These are phyloP conservation scores for Lentinula detonsa DNA, from an alignment of 768 basidiomycete species.

Conservation along the genomic window DNA sequence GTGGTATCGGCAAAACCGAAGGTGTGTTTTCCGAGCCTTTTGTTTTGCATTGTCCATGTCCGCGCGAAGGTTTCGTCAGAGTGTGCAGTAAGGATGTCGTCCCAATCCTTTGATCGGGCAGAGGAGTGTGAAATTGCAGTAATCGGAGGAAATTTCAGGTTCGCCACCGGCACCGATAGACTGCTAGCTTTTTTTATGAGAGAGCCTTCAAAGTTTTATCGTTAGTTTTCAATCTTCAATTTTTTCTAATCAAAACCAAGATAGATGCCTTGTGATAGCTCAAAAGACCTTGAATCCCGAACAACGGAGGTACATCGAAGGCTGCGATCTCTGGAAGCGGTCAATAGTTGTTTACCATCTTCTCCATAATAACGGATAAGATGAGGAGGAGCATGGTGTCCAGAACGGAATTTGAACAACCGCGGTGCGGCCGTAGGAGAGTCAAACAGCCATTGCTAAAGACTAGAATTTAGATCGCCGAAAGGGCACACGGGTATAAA, in stretches of 20 bases:
- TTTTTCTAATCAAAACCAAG: too few species aligned
- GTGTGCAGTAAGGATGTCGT: conserved; percentile 91
- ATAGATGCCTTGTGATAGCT: conserved; percentile 76
- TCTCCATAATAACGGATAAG: conserved; percentile 92
- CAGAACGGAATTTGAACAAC: conserved; percentile 86
- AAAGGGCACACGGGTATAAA: not conserved
- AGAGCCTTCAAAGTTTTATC: conserved; percentile 48
- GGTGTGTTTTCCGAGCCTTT: conserved; percentile 12
- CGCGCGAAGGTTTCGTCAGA: conserved; percentile 76
- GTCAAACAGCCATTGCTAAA: conserved; percentile 97
- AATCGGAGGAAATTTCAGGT: conserved; percentile 81
- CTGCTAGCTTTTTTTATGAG: conserved; percentile 74
- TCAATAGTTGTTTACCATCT: conserved; percentile 94
- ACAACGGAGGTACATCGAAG: conserved; percentile 90
- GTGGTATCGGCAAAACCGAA: conserved; percentile 52
- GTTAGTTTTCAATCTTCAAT: not conserved
- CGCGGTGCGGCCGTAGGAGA: conserved; percentile 82
- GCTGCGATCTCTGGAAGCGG: conserved; percentile 84
- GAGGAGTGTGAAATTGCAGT: conserved; percentile 74
- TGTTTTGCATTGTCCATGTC: conserved; percentile 37
- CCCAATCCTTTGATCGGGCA: conserved; percentile 90
- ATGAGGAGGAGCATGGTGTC: conserved; percentile 88
- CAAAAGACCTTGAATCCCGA: conserved; percentile 90
- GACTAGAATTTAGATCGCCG: conserved; percentile 6
- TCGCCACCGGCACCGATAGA: conserved; percentile 71